Conservation (phyloP, 2,329 filamentous ascomycete species). For the Xylaria hypoxylon region DNA sequence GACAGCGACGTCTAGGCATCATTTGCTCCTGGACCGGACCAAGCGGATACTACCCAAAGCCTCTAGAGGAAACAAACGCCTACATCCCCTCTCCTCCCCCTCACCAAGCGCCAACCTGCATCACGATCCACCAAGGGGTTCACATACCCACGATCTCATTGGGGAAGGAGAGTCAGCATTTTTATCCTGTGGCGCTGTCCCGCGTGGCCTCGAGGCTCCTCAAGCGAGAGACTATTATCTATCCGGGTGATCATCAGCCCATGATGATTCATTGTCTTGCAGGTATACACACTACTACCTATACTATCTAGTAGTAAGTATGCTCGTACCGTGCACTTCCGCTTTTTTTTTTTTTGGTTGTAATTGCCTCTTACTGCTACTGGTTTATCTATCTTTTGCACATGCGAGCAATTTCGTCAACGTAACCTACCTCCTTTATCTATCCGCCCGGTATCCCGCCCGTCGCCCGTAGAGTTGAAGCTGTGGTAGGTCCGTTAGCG, state of each 20-base stretch:
- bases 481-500: conserved; percentile 11
- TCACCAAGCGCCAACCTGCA: conserved; percentile 39
- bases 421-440: conserved; percentile 5
- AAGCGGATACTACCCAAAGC: conserved; percentile 29
- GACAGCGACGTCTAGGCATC: conserved; percentile 16
- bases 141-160: conserved; percentile 34
- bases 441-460: conserved; percentile 12
- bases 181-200: conserved; percentile 20
- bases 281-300: not conserved
- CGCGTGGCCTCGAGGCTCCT: conserved; percentile 35
- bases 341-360: conserved; percentile 1
- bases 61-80: conserved; percentile 32
- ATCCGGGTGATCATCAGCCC: conserved; percentile 31
- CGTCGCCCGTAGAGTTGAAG: conserved; percentile 11
- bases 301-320: not conserved
- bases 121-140: conserved; percentile 38
- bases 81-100: conserved; percentile 20
- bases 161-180: conserved; percentile 30
- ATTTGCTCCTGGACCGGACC: conserved; percentile 21
- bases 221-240: conserved; percentile 27
- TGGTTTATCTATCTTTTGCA: not conserved
- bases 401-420: conserved; percentile 14
- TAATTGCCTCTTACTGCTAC: conserved; percentile 11
- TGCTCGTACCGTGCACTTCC: conserved; percentile 5
- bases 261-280: conserved; percentile 26